These are phyloP conservation scores for Durusdinium trenchii DNA, from an alignment of 73 alveolate genomes.

Conservation along the genomic window DNA sequence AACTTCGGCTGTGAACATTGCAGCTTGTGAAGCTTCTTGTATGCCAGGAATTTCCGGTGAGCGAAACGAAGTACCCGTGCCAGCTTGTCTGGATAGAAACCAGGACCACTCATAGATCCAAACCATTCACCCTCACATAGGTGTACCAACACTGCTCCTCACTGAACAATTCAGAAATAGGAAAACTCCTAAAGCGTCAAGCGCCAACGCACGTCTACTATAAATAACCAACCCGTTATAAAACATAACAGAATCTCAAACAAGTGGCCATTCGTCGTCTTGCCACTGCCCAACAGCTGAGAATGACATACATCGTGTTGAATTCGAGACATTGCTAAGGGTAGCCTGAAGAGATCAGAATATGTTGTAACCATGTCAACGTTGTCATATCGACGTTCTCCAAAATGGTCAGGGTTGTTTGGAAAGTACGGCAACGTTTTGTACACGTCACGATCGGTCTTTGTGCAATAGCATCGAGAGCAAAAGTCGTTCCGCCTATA, in stretches of 20 bases:
- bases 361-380: background rate
- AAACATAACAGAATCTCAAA: too few species aligned
- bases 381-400: background rate
- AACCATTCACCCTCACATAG: background rate
- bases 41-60: background rate
- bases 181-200: background rate
- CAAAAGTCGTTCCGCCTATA: background rate
- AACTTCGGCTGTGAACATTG: slow-evolving; percentile 41
- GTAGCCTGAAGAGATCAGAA: background rate
- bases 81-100: background rate
- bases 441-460: background rate
- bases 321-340: background rate
- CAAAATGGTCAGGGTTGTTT: background rate
- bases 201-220: background rate
- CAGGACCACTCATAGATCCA: background rate
- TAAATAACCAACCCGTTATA: background rate
- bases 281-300: slow-evolving; percentile 39
- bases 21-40: background rate
- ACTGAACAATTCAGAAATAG: background rate
- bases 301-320: slow-evolving; percentile 19
- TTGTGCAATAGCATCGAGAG: background rate
- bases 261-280: slow-evolving; percentile 20
- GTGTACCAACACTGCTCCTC: background rate
- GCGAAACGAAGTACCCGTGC: background rate
- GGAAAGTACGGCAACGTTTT: background rate